Conservation (phyloP, 176 grass and related monocot species). For the Phragmites australis region DNA sequence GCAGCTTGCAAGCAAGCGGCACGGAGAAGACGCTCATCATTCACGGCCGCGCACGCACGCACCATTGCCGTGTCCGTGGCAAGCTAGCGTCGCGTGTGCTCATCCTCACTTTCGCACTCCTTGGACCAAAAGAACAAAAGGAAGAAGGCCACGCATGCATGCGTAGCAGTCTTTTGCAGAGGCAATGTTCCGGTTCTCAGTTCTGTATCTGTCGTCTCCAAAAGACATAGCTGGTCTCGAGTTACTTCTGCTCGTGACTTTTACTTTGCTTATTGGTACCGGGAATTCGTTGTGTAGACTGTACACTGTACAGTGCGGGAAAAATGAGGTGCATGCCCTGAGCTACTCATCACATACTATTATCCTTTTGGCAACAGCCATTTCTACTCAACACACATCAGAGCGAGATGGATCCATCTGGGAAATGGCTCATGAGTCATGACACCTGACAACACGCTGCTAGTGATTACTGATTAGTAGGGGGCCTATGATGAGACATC, state of each 20-base stretch:
- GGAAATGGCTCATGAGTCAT: slow-evolving; percentile 28
- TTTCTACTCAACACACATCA: not conserved
- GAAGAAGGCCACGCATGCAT: not conserved
- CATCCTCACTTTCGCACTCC: slow-evolving; percentile 33
- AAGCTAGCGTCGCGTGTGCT: slow-evolving; percentile 8
- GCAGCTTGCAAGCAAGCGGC: slow-evolving; percentile 2
- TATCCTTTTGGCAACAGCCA: not conserved
- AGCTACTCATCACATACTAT: not conserved
- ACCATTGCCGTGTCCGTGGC: slow-evolving; percentile 26
- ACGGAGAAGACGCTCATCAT: slow-evolving; percentile 33
- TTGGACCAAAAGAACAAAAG: slow-evolving; percentile 31
- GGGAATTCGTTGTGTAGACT: too few species aligned
- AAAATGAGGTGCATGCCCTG: too few species aligned
- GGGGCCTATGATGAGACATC: slow-evolving; percentile 41
- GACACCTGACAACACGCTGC: slow-evolving; percentile 3
- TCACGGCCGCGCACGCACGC: slow-evolving; percentile 27
- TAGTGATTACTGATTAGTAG: slow-evolving; percentile 10
- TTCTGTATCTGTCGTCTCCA: slow-evolving; percentile 24
- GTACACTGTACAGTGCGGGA: too few species aligned
- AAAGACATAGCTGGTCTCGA: not conserved
- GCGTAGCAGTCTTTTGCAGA: slow-evolving; percentile 1
- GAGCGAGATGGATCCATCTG: slow-evolving; percentile 25
- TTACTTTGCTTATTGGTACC: too few species aligned
- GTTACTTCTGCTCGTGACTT: too few species aligned
- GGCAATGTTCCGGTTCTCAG: slow-evolving; percentile 20